Conservation (phyloP, 2,329 filamentous ascomycete species). For the Pochonia chlamydosporia region DNA sequence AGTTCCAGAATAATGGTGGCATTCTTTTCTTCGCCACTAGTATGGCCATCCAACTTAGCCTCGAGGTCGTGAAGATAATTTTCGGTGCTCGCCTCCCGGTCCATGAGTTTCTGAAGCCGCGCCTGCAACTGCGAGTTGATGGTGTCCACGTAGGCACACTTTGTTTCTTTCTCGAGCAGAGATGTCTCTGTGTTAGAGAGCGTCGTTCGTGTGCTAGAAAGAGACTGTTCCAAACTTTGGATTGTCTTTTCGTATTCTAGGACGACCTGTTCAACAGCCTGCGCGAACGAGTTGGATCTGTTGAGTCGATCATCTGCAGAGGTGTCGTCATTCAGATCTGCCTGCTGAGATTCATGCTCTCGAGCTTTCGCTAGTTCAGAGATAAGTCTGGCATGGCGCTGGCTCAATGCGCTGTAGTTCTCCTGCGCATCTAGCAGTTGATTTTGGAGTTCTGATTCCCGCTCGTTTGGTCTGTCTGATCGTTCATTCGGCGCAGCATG, state of each 20-base stretch:
- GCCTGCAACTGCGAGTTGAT: slow-evolving; percentile 85
- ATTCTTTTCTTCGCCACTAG: slow-evolving; percentile 88
- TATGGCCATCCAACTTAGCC: slow-evolving; percentile 81
- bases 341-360: slow-evolving; percentile 59
- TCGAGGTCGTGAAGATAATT: slow-evolving; percentile 90
- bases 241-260: slow-evolving; percentile 99
- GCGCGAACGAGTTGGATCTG: slow-evolving; percentile 90
- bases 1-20: slow-evolving; percentile 78
- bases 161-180: slow-evolving; percentile 87
- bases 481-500: slow-evolving; percentile 57
- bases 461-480: slow-evolving; percentile 72
- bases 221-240: slow-evolving; percentile 82
- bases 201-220: slow-evolving; percentile 80
- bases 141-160: slow-evolving; percentile 87
- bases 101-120: slow-evolving; percentile 86
- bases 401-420: slow-evolving; percentile 85
- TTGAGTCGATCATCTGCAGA: slow-evolving; percentile 82
- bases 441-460: slow-evolving; percentile 87
- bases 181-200: slow-evolving; percentile 80
- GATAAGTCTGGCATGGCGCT: slow-evolving; percentile 92
- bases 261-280: slow-evolving; percentile 93
- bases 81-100: slow-evolving; percentile 87
- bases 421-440: slow-evolving; percentile 90
- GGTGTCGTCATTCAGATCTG: slow-evolving; percentile 48
- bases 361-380: slow-evolving; percentile 85